Percentiles rank a stretch among this genome's conserved stretches.
Evolutionary conservation across 352 stramenopile genomes (phyloP).

Genomic region (Phytophthora idaei): DNA sequence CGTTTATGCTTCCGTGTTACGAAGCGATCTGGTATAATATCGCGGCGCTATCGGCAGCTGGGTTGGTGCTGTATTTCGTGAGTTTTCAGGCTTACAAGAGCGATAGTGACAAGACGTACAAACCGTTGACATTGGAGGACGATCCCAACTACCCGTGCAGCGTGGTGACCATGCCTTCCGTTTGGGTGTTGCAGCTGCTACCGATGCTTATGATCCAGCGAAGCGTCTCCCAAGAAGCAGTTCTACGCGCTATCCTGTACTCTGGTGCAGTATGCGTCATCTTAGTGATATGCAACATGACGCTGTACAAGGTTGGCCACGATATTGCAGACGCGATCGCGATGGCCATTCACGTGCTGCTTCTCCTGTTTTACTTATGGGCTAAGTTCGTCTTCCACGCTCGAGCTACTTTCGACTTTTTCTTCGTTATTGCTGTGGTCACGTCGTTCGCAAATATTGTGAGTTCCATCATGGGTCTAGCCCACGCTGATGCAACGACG

Average conservation of each 20-base stretch:
- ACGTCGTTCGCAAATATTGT: conserved; percentile 50
- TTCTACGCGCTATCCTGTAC: conserved; percentile 73
- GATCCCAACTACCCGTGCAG: conserved; percentile 63
- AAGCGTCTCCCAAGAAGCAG: conserved; percentile 77
- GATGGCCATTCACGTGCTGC: conserved; percentile 55
- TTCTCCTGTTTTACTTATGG: conserved; percentile 79
- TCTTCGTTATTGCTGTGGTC: conserved; percentile 69
- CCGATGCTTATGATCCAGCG: conserved; percentile 88
- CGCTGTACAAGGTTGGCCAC: conserved; percentile 55
- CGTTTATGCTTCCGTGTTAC: conserved; percentile 90
- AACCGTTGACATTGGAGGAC: conserved; percentile 11
- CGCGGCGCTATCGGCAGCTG: conserved; percentile 51
- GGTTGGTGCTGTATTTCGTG: conserved; percentile 54
- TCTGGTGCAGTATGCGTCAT: conserved; percentile 62
- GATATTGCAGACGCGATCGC: conserved; percentile 56
- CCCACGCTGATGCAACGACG: conserved; percentile 26
- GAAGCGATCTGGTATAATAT: conserved; percentile 88
- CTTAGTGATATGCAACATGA: conserved; percentile 67
- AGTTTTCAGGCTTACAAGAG: conserved; percentile 53
- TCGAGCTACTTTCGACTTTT: conserved; percentile 84
- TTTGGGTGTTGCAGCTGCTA: conserved; percentile 80
- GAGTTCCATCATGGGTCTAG: conserved; percentile 56
- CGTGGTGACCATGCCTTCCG: conserved; percentile 55
- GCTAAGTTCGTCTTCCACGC: conserved; percentile 82
- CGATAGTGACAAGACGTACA: conserved; percentile 25